Evolutionary conservation across 169 alveolate species (phyloP).

Genomic region (Babesia ovis): DNA sequence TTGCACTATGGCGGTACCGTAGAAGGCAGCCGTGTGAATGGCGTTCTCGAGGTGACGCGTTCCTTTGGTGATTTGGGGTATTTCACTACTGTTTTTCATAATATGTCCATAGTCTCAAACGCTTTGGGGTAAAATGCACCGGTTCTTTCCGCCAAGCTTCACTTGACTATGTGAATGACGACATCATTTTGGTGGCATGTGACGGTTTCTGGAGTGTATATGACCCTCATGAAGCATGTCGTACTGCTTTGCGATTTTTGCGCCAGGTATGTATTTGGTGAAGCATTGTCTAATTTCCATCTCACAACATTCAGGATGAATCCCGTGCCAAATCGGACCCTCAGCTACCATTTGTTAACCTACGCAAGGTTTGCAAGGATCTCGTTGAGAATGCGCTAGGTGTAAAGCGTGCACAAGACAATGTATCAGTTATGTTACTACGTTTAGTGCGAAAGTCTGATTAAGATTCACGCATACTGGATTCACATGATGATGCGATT

Average conservation of each 20-base stretch:
- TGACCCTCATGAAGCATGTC: slow-evolving; percentile 67
- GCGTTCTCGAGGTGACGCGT: slow-evolving; percentile 92
- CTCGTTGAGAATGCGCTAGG: slow-evolving; percentile 75
- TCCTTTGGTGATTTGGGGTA: slow-evolving; percentile 96
- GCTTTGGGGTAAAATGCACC: slow-evolving; percentile 78
- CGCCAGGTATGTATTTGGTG: slow-evolving; percentile 24
- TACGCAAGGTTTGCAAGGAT: slow-evolving; percentile 70
- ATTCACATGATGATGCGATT: slow-evolving; percentile 37
- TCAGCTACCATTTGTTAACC: slow-evolving; percentile 47
- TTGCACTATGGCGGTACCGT: slow-evolving; percentile 93
- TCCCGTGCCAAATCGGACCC: slow-evolving; percentile 62
- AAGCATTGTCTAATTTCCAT: neutral
- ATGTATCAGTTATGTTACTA: slow-evolving; percentile 50
- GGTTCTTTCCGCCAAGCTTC: slow-evolving; percentile 75
- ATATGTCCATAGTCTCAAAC: slow-evolving; percentile 69
- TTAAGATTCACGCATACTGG: slow-evolving; percentile 13
- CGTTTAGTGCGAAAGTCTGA: slow-evolving; percentile 23
- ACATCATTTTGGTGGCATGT: slow-evolving; percentile 93
- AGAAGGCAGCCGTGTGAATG: slow-evolving; percentile 94
- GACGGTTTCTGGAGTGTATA: slow-evolving; percentile 91
- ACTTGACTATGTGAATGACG: slow-evolving; percentile 78
- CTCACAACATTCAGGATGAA: slow-evolving; percentile 63
- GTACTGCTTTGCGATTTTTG: slow-evolving; percentile 36
- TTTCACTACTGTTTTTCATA: slow-evolving; percentile 27
- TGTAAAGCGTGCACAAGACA: slow-evolving; percentile 76